Evolutionary conservation across 2,329 filamentous ascomycete species (phyloP).

Genomic region (Periconia digitata): DNA sequence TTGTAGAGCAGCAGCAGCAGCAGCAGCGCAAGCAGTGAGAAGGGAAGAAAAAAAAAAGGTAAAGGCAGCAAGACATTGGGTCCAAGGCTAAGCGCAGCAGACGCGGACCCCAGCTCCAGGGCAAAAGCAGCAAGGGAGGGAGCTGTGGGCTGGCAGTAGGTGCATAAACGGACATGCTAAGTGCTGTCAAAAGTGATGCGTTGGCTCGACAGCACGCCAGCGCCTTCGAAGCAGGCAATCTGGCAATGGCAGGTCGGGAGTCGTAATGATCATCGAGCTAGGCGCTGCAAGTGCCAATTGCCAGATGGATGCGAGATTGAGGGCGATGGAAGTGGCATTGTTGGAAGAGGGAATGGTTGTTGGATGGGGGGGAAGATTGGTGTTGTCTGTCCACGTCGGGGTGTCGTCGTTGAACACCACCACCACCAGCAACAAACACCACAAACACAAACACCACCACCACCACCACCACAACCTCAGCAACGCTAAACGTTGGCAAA

Average conservation of each 20-base stretch:
- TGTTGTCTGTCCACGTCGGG: not conserved
- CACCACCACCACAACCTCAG: not conserved
- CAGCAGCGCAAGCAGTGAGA: slow-evolving; percentile 12
- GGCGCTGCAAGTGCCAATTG: slow-evolving; percentile 23
- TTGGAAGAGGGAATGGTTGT: slow-evolving; percentile 1
- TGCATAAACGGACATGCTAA: slow-evolving; percentile 44
- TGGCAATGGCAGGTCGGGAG: slow-evolving; percentile 39
- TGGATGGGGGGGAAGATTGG: slow-evolving; percentile 8
- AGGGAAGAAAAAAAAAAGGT: slow-evolving; percentile 8
- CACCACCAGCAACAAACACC: not conserved
- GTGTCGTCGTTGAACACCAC: not conserved
- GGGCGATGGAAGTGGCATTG: slow-evolving; percentile 19
- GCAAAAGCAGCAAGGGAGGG: slow-evolving; percentile 40
- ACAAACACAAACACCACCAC: not conserved
- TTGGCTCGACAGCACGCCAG: slow-evolving; percentile 44
- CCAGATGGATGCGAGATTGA: not conserved
- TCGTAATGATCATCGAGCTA: slow-evolving; percentile 23
- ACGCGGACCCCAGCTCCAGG: slow-evolving; percentile 31
- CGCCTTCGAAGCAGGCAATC: slow-evolving; percentile 42
- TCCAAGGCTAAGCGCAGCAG: slow-evolving; percentile 40
- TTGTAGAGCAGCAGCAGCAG: slow-evolving; percentile 11
- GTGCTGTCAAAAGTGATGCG: slow-evolving; percentile 47
- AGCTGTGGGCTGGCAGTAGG: slow-evolving; percentile 23
- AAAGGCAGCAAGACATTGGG: slow-evolving; percentile 36
- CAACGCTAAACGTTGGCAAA: slow-evolving; percentile 12